A percentile compares a stretch with the other conserved stretches of the same genome.
Conservation (phyloP, 371 early-diverging fungal species). For the Saksenaea oblongispora region DNA sequence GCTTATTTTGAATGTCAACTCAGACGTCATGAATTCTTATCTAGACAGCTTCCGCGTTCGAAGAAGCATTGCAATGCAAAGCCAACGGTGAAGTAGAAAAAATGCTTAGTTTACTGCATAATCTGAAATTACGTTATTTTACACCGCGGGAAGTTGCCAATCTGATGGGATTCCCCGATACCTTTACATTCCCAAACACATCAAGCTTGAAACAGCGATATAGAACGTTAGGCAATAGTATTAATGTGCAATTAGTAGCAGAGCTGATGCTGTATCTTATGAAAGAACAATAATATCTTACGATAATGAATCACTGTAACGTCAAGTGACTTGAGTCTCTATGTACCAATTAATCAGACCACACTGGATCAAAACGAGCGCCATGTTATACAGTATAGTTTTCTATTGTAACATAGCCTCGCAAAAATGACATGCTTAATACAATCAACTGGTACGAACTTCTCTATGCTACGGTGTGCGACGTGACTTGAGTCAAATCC, state of each 20-base stretch:
- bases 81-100: conserved; percentile 23
- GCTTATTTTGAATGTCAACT: neutral
- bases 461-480: neutral
- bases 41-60: conserved; percentile 28
- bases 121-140: conserved; percentile 72
- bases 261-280: conserved; percentile 56
- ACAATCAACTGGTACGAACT: too few species aligned
- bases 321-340: too few species aligned
- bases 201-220: conserved; percentile 64
- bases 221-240: conserved; percentile 67
- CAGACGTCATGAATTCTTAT: neutral
- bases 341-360: too few species aligned
- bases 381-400: too few species aligned
- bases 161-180: conserved; percentile 78
- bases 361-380: too few species aligned
- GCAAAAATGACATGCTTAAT: too few species aligned
- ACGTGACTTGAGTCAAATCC: conserved; percentile 3
- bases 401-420: too few species aligned
- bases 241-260: conserved; percentile 66
- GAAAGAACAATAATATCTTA: conserved; percentile 26
- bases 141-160: conserved; percentile 76
- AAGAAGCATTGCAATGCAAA: conserved; percentile 25
- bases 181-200: conserved; percentile 54
- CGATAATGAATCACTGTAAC: too few species aligned
- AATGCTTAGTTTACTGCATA: conserved; percentile 29